Base-by-base conservation (phyloP, 1,139 yeast genomes). In the Lodderomyces orthopsilosis region DNA sequence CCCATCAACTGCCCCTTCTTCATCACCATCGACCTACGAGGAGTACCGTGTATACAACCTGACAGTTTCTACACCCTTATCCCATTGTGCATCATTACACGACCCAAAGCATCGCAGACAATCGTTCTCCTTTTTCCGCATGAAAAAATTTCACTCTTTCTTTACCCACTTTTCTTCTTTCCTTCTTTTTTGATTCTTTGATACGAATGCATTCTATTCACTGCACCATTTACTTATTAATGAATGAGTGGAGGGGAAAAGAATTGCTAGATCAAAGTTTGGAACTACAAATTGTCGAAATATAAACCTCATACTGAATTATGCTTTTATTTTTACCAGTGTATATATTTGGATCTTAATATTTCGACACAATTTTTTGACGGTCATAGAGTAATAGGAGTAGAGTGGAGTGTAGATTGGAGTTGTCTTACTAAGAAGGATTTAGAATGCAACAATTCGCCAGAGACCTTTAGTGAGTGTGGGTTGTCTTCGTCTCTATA, bases 171-270 rank as follows among this genome's bases (percentile, higher is more conserved):
- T 42, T 36, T 42, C 46, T 38, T 38, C 15, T 36, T 38, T 24
- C 39, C 35, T 30, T 41, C 42, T 39, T 41, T 34, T 58, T 41
- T 43, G 30, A 28, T 42, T 59, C 65, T 61, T 62, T 65, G 79
- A 75, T 74, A 74, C 79, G 77, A 70, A 69, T 59, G 81, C 78
- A 64, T 68, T 74, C 80, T 72, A 75, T 75, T 75, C 80, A 75
- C 81, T 75, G 80, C 79, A 74, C 78, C 78, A 66, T 66, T 65
- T 66, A 50, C 49, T 22, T 43, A 38, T 33, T 12, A 54, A 61
- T 75, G 75, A 70, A 61, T 68, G 79, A 73, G 56, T 74, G 80
- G 71, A 66, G 71, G 72, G 72, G 72, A 66, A 66, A 66, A 63
- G 71, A 68, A 60, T 22, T 55, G 66, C 70, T 54, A 63, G 69